A percentile compares a stretch with the other conserved stretches of the same genome.
phyloP scores from a whole-genome alignment of 2,329 filamentous ascomycete species.

The Lasiodiplodia citricola region DNA sequence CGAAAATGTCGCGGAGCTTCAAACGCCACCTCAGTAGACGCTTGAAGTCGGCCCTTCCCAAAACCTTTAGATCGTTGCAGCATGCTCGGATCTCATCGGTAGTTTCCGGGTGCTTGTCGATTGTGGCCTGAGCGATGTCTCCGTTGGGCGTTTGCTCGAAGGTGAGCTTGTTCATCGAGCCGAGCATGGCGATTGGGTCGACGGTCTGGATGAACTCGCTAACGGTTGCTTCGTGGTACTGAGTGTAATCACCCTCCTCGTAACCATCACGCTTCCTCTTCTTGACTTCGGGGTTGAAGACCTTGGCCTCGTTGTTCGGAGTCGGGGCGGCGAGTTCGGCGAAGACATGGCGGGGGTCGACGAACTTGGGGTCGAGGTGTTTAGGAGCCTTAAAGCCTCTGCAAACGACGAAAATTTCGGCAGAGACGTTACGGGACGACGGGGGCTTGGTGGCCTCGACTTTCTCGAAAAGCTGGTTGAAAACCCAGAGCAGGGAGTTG shows the following conservation, averaged over 20 bases:
- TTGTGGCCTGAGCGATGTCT: slow-evolving; percentile 83
- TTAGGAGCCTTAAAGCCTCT: slow-evolving; percentile 95
- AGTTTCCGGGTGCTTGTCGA: slow-evolving; percentile 85
- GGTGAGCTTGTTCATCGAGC: slow-evolving; percentile 79
- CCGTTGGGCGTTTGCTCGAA: slow-evolving; percentile 78
- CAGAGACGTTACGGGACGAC: slow-evolving; percentile 92
- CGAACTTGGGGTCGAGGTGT: slow-evolving; percentile 86
- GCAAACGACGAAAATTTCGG: slow-evolving; percentile 98
- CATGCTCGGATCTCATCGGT: slow-evolving; percentile 79
- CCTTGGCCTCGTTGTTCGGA: slow-evolving; percentile 96
- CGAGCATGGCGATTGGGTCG: slow-evolving; percentile 92
- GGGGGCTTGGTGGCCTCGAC: slow-evolving; percentile 98
- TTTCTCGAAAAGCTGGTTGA: slow-evolving; percentile 93
- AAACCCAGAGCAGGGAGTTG: slow-evolving; percentile 93
- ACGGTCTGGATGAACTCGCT: slow-evolving; percentile 93
- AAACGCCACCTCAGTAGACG: slow-evolving; percentile 87
- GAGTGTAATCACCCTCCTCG: slow-evolving; percentile 91
- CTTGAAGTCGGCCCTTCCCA: slow-evolving; percentile 95
- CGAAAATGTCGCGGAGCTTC: slow-evolving; percentile 87
- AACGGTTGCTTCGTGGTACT: slow-evolving; percentile 86
- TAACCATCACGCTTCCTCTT: slow-evolving; percentile 98
- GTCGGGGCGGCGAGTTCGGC: slow-evolving; percentile 84
- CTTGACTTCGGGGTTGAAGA: slow-evolving; percentile 96
- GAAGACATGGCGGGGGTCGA: slow-evolving; percentile 89
- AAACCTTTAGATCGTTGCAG: slow-evolving; percentile 83